phyloP scores from a whole-genome alignment of 2,329 filamentous ascomycete species.

The Zymoseptoria pseudotritici region DNA sequence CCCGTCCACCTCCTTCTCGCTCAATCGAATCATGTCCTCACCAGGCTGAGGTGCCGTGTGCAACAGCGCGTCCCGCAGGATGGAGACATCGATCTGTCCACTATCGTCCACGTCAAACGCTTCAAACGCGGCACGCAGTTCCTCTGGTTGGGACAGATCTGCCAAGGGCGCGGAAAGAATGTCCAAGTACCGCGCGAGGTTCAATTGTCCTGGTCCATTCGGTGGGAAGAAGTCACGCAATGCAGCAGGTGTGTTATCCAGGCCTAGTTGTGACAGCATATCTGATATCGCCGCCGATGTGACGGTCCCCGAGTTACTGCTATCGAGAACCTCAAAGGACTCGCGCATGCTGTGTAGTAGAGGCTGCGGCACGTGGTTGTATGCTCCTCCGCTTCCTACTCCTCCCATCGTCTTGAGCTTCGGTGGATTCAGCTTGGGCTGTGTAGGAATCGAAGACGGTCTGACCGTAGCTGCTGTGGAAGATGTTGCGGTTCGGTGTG shows the following conservation, averaged over 20 bases:
- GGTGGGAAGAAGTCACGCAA: slow-evolving; percentile 78
- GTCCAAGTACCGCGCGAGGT: slow-evolving; percentile 79
- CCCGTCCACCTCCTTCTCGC: slow-evolving; percentile 70
- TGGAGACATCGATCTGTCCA: slow-evolving; percentile 77
- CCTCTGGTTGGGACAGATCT: slow-evolving; percentile 66
- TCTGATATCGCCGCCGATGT: slow-evolving; percentile 76
- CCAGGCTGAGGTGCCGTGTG: slow-evolving; percentile 73
- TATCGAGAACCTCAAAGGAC: slow-evolving; percentile 86
- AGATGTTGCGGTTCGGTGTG: slow-evolving; percentile 32
- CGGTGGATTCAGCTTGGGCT: slow-evolving; percentile 8
- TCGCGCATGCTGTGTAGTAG: slow-evolving; percentile 85
- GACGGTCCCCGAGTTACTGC: slow-evolving; percentile 77
- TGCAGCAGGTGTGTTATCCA: slow-evolving; percentile 63
- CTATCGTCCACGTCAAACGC: slow-evolving; percentile 95
- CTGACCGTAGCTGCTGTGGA: slow-evolving; percentile 26
- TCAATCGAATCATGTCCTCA: slow-evolving; percentile 48
- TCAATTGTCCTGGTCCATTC: slow-evolving; percentile 58
- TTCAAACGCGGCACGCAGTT: slow-evolving; percentile 82
- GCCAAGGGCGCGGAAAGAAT: slow-evolving; percentile 67
- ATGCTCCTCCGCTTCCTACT: slow-evolving; percentile 17
- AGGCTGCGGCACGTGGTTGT: slow-evolving; percentile 68
- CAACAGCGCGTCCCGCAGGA: slow-evolving; percentile 75
- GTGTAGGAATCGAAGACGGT: slow-evolving; percentile 11
- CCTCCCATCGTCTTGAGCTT: slow-evolving; percentile 12
- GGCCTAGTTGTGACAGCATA: slow-evolving; percentile 78